Base-by-base conservation (phyloP, 192 early-diverging fungal species). In the Backusella tarrabulga region DNA sequence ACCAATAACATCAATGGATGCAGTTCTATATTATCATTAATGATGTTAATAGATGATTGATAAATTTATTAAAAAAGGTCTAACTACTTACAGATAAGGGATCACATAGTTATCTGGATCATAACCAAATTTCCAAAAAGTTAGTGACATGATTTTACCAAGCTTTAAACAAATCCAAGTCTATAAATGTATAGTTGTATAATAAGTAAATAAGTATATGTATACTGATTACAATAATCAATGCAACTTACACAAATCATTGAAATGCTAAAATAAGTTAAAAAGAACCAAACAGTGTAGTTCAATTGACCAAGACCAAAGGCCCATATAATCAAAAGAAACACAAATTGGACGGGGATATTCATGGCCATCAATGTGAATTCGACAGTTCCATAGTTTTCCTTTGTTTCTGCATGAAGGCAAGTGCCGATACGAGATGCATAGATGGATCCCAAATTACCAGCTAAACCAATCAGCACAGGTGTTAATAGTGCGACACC, bases 361-460 rank as follows among this genome's bases (percentile, higher is more conserved):
- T 92, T 90, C 63, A 94, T 91, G 6, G 85, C 50, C 35, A 94
- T 81, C 34, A 94, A 76, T 7, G 87, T 90, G 35, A 78, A 46
- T 75, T 93, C 90, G 0, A 88, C 89, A 7, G 74, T 71, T 21
- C 79, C 12, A 76, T 87, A 84, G 77, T 79, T 71, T 46, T 87
- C 84, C 67, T 80, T 77, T 26, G 70, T 75, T 34, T 81, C 86
- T 2, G 83, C 77, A 71, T 94, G 93, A 32, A 94, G 80, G 21
- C 89, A 85, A 34, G 93, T 93, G 6, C 91, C 91, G 21, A 94
- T 89, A 11, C 93, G 89, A 44, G 91, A 91, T 0, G 91, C 91
- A 71, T 91, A 93, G 7, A 94, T 92, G 1, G 93, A 92, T 15
- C 89, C 91, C 40, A 95, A 83, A 63, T 95, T 95, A 36, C 93